A percentile compares a stretch with the other conserved stretches of the same genome.
phyloP scores from a whole-genome alignment of 805 yeast species.

The Suhomyces kilbournensis region DNA sequence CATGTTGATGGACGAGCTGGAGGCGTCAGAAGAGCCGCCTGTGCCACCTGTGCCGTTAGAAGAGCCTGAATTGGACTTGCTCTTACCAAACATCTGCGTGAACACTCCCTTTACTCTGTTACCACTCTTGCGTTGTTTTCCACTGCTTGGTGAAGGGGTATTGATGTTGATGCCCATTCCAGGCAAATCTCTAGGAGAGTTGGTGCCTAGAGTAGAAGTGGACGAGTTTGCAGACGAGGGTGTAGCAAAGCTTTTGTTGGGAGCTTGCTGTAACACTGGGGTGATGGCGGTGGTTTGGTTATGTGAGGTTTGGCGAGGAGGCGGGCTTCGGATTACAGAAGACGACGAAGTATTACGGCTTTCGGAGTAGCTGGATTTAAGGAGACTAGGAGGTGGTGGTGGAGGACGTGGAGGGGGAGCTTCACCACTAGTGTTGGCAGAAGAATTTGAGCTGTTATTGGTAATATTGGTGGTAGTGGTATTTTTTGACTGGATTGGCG shows the following conservation, averaged over 20 bases:
- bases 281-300: slow-evolving; percentile 29
- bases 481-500: slow-evolving; percentile 1
- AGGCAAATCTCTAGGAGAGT: slow-evolving; percentile 25
- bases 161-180: slow-evolving; percentile 15
- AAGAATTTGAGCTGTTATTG: neutral
- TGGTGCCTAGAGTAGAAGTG: slow-evolving; percentile 8
- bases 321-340: slow-evolving; percentile 24
- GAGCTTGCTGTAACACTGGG: slow-evolving; percentile 23
- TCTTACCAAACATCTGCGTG: slow-evolving; percentile 47
- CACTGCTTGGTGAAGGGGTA: slow-evolving; percentile 9
- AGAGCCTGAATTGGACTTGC: slow-evolving; percentile 9
- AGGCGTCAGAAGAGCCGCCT: slow-evolving; percentile 11
- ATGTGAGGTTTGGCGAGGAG: slow-evolving; percentile 15
- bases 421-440: neutral
- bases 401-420: neutral
- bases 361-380: neutral
- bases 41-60: slow-evolving; percentile 11
- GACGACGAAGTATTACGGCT: slow-evolving; percentile 15
- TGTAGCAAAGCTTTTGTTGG: slow-evolving; percentile 9
- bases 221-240: slow-evolving; percentile 13
- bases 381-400: slow-evolving; percentile 1
- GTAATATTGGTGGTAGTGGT: neutral
- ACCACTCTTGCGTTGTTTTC: slow-evolving; percentile 38
- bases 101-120: slow-evolving; percentile 59
- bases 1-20: slow-evolving; percentile 36